A percentile compares a stretch with the other conserved stretches of the same genome.
Evolutionary conservation across 768 basidiomycete species (phyloP).

Genomic region (Suillus decipiens): DNA sequence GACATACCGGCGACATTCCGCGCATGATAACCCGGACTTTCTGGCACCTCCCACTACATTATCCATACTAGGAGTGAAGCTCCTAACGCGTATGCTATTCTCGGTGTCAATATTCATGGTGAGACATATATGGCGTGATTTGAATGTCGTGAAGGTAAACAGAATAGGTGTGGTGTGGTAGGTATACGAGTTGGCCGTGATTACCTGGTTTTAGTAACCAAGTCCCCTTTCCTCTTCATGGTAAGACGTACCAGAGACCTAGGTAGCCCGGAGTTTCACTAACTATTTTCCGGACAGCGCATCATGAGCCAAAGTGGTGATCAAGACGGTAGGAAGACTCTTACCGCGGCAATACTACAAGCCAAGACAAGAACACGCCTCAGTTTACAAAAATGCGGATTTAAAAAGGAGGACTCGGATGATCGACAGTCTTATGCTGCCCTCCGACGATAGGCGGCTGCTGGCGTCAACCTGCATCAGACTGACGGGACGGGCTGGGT

Average conservation of each 20-base stretch:
- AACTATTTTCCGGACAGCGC: not conserved
- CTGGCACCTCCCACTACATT: constrained; percentile 14
- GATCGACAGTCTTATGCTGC: constrained; percentile 6
- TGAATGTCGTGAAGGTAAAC: not conserved
- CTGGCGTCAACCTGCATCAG: not conserved
- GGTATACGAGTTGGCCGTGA: not conserved
- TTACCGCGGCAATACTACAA: not conserved
- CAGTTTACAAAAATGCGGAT: constrained; percentile 5
- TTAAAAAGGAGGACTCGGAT: constrained; percentile 1
- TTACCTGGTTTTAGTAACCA: not conserved
- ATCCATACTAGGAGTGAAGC: constrained; percentile 13
- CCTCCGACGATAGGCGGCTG: not conserved
- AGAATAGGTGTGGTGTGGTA: not conserved
- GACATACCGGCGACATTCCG: constrained; percentile 51
- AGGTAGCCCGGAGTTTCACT: not conserved
- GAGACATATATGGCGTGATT: not conserved
- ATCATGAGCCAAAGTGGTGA: not conserved
- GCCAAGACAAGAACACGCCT: constrained; percentile 8
- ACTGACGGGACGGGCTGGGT: not conserved
- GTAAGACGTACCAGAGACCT: not conserved
- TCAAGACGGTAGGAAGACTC: not conserved
- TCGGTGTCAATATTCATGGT: constrained; percentile 15
- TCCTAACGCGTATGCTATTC: constrained; percentile 11
- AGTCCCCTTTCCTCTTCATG: not conserved
- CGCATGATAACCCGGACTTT: constrained; percentile 49